A percentile compares a stretch with the other conserved stretches of the same genome.
These are phyloP conservation scores for Chaetomiaceae sp. DNA, from an alignment of 2,329 filamentous ascomycete species.

Conservation along the genomic window DNA sequence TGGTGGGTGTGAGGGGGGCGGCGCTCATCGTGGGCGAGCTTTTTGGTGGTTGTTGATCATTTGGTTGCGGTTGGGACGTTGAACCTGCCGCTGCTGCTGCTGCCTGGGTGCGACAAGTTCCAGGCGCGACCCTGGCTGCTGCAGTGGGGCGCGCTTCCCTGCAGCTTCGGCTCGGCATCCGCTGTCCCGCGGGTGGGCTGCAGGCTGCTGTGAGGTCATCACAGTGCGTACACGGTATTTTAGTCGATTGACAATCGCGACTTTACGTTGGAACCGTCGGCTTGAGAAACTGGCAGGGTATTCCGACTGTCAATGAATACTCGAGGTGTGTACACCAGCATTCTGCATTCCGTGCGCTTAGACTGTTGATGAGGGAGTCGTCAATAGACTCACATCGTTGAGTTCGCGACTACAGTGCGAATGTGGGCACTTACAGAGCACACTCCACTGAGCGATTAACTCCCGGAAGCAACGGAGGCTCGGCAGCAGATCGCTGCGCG, in stretches of 20 bases:
- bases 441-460: slow-evolving; percentile 5
- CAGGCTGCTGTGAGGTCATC: slow-evolving; percentile 8
- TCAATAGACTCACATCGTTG: no score
- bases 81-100: background rate
- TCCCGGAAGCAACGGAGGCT: slow-evolving; percentile 4
- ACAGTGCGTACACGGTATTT: background rate
- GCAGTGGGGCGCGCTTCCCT: background rate
- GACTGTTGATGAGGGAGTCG: no score
- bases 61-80: background rate
- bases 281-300: no score
- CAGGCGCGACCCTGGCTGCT: no score
- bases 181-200: background rate
- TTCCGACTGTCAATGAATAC: no score
- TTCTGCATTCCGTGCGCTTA: no score
- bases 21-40: background rate
- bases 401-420: no score
- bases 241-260: no score
- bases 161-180: slow-evolving; percentile 4
- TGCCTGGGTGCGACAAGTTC: no score
- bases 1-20: background rate
- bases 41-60: background rate
- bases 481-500: background rate
- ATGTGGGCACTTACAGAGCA: background rate
- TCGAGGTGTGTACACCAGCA: no score
- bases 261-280: no score